A percentile compares a stretch with the other conserved stretches of the same genome.
Evolutionary conservation across 1,139 yeast genomes (phyloP).

Genomic region (Geotrichum histeridarum): DNA sequence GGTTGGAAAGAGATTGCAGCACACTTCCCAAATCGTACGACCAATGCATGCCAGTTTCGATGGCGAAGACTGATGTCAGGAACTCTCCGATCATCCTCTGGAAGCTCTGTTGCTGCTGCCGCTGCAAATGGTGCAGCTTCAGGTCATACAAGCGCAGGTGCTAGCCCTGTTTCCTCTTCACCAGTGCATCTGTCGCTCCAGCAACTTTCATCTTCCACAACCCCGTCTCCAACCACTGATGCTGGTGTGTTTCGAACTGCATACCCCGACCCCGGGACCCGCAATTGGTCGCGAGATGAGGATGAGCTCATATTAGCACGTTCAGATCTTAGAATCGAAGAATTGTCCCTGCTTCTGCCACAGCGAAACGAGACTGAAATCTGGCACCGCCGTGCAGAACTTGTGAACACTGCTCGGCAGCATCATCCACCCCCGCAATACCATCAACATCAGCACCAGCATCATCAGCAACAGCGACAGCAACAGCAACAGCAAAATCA

Average conservation of each 20-base stretch:
- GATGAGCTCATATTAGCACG: conserved; percentile 62
- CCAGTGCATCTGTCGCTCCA: conserved; percentile 9
- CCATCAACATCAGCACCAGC: not conserved
- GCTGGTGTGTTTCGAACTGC: conserved; percentile 8
- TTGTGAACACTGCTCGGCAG: not conserved
- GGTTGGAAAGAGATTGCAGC: conserved; percentile 81
- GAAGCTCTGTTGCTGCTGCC: not conserved
- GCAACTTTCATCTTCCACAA: conserved; percentile 10
- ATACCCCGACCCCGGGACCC: conserved; percentile 10
- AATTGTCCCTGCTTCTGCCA: conserved; percentile 66
- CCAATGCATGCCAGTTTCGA: conserved; percentile 79
- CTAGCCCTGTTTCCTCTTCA: conserved; percentile 9
- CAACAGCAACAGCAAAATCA: conserved; percentile 2
- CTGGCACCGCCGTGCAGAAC: conserved; percentile 13
- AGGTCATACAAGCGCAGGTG: not conserved
- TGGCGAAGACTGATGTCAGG: conserved; percentile 64
- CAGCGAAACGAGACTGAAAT: conserved; percentile 39
- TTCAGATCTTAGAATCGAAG: conserved; percentile 63
- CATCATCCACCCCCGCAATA: not conserved
- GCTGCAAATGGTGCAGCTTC: not conserved
- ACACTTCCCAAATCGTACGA: conserved; percentile 65
- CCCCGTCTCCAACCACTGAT: conserved; percentile 12
- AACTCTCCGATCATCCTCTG: conserved; percentile 31
- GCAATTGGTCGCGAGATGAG: conserved; percentile 55
- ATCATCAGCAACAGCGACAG: not conserved